phyloP scores from a whole-genome alignment of 345 rosid species.

The Lepidium africanum region DNA sequence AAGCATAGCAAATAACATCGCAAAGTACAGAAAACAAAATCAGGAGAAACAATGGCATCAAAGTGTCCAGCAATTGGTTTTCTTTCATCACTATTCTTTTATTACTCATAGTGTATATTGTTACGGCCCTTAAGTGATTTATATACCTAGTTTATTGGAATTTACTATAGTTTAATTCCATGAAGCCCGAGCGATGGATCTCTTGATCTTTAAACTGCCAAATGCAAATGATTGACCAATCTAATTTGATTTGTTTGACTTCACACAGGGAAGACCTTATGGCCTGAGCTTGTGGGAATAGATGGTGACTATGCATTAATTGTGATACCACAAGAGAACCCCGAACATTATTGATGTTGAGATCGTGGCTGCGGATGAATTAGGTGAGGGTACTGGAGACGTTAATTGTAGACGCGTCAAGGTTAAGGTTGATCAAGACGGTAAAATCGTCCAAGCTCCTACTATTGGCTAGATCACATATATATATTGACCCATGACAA shows the following conservation, averaged over 20 bases:
- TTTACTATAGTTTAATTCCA: no score
- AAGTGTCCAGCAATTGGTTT: background rate
- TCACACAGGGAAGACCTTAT: conserved; percentile 21
- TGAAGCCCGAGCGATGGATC: background rate
- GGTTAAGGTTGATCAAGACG: conserved; percentile 23
- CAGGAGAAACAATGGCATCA: background rate
- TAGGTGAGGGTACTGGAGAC: background rate
- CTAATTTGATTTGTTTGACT: background rate
- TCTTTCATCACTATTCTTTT: background rate
- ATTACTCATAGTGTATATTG: no score
- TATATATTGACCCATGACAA: background rate
- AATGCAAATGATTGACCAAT: background rate
- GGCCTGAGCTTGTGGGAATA: conserved; percentile 37
- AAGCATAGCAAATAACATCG: background rate
- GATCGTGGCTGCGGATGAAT: no score
- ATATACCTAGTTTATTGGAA: no score
- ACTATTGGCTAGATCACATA: conserved; percentile 8
- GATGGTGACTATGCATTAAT: conserved; percentile 26
- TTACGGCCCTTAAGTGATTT: no score
- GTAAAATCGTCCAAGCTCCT: conserved; percentile 19
- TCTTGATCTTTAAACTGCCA: background rate
- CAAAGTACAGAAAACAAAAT: background rate
- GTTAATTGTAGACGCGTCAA: conserved; percentile 28
- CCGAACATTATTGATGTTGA: no score
- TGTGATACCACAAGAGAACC: conserved; percentile 23